Evolutionary conservation across 2,329 filamentous ascomycete genomes (phyloP).

Genomic region (Xylariomycetidae sp.): DNA sequence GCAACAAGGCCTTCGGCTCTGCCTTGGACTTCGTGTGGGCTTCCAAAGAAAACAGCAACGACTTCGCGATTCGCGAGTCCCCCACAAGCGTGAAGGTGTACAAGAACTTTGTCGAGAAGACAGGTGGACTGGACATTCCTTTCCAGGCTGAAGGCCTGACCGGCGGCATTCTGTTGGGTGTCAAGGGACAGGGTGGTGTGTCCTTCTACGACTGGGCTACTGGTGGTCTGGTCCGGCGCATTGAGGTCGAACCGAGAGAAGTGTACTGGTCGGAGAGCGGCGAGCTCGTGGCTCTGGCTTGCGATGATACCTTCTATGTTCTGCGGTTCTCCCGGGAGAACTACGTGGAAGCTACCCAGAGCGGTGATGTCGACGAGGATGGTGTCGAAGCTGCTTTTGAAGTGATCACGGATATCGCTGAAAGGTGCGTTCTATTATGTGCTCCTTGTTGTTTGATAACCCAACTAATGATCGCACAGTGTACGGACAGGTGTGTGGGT

Average conservation of each 20-base stretch:
- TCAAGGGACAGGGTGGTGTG: constrained; percentile 90
- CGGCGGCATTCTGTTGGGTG: constrained; percentile 84
- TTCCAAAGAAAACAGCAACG: constrained; percentile 94
- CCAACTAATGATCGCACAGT: constrained; percentile 37
- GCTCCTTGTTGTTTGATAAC: too few species aligned
- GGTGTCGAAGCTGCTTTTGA: constrained; percentile 95
- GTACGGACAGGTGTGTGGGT: constrained; percentile 97
- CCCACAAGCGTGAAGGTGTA: constrained; percentile 92
- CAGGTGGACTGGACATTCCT: constrained; percentile 82
- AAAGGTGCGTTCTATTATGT: constrained; percentile 50
- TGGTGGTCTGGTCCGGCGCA: constrained; percentile 81
- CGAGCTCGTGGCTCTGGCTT: constrained; percentile 86
- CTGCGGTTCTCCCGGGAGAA: constrained; percentile 85
- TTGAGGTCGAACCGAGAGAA: constrained; percentile 67
- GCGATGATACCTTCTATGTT: constrained; percentile 93
- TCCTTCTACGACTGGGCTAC: constrained; percentile 96
- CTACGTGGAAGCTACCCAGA: constrained; percentile 76
- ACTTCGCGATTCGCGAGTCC: constrained; percentile 95
- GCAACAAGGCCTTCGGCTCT: constrained; percentile 95
- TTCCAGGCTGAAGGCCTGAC: constrained; percentile 91
- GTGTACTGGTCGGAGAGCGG: constrained; percentile 98
- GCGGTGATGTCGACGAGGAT: constrained; percentile 77
- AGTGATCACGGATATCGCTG: constrained; percentile 90
- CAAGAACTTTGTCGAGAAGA: constrained; percentile 94
- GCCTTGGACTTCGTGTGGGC: constrained; percentile 97